Evolutionary conservation across 2,329 filamentous ascomycete species (phyloP).

Genomic region (Colletotrichum sojae): DNA sequence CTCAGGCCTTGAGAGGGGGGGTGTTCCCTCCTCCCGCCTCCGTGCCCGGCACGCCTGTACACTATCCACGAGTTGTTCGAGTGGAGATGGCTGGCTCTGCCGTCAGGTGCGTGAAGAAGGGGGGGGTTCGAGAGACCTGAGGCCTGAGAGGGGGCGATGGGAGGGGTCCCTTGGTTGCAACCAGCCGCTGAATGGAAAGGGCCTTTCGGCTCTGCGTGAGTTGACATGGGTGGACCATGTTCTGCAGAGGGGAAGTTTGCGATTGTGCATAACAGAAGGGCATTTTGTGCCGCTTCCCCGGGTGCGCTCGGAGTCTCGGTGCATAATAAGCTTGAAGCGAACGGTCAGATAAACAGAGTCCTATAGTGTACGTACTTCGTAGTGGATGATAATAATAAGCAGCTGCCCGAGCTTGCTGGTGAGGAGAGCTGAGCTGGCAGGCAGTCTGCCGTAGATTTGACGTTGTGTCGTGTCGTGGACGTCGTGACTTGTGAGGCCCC

Average conservation of each 20-base stretch:
- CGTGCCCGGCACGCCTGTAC: slow-evolving; percentile 15
- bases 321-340: slow-evolving; percentile 30
- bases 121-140: slow-evolving; percentile 3
- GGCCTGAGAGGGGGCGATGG: not conserved
- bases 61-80: slow-evolving; percentile 18
- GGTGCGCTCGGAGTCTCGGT: slow-evolving; percentile 26
- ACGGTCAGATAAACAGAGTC: slow-evolving; percentile 36
- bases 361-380: too few species aligned
- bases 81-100: slow-evolving; percentile 16
- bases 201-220: not conserved
- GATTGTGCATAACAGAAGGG: slow-evolving; percentile 29
- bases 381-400: not conserved
- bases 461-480: slow-evolving; percentile 1
- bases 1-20: slow-evolving; percentile 19
- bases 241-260: slow-evolving; percentile 22
- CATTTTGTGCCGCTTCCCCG: slow-evolving; percentile 32
- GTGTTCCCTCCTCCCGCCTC: slow-evolving; percentile 34
- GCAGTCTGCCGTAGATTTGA: not conserved
- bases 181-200: slow-evolving; percentile 2
- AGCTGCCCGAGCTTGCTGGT: slow-evolving; percentile 14
- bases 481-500: not conserved
- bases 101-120: not conserved
- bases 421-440: not conserved
- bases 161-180: slow-evolving; percentile 4
- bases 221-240: slow-evolving; percentile 35